Percentiles rank a stretch among this genome's conserved stretches.
Evolutionary conservation across 345 rosid genomes (phyloP).

Genomic region (Barbarea vulgaris): DNA sequence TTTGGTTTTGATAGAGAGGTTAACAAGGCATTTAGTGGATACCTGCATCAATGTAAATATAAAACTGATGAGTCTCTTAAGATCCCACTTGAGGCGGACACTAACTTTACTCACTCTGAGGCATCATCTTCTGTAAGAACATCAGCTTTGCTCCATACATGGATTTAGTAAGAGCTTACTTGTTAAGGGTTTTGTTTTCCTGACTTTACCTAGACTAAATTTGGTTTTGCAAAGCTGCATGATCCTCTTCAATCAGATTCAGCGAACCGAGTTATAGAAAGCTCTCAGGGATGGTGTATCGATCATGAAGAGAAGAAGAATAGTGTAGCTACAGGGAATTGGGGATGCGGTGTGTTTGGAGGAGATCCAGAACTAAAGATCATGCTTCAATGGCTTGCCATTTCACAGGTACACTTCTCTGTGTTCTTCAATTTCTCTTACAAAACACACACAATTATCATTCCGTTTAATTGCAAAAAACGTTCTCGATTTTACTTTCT

Average conservation of each 20-base stretch:
- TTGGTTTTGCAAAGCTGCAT: neutral
- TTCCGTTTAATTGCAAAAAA: neutral
- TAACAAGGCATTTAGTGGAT: constrained; percentile 88
- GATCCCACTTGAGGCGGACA: constrained; percentile 28
- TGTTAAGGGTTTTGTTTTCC: neutral
- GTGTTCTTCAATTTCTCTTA: neutral
- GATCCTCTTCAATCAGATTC: constrained; percentile 15
- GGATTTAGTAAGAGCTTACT: neutral
- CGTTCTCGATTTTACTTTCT: neutral
- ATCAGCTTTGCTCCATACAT: neutral
- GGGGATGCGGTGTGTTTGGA: constrained; percentile 99
- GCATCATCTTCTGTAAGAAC: constrained; percentile 27
- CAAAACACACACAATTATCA: neutral
- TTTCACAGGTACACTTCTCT: constrained; percentile 32
- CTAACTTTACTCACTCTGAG: constrained; percentile 15
- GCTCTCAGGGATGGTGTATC: constrained; percentile 18
- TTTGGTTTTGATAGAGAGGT: constrained; percentile 59
- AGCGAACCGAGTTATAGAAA: neutral
- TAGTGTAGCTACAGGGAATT: constrained; percentile 86
- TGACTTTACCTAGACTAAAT: neutral
- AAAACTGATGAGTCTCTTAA: constrained; percentile 32
- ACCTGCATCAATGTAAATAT: constrained; percentile 57
- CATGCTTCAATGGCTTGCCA: constrained; percentile 42
- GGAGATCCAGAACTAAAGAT: constrained; percentile 89
- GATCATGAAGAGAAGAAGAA: constrained; percentile 44